Conservation (phyloP, 768 basidiomycete genomes). For the Candolleomyces efflorescens region DNA sequence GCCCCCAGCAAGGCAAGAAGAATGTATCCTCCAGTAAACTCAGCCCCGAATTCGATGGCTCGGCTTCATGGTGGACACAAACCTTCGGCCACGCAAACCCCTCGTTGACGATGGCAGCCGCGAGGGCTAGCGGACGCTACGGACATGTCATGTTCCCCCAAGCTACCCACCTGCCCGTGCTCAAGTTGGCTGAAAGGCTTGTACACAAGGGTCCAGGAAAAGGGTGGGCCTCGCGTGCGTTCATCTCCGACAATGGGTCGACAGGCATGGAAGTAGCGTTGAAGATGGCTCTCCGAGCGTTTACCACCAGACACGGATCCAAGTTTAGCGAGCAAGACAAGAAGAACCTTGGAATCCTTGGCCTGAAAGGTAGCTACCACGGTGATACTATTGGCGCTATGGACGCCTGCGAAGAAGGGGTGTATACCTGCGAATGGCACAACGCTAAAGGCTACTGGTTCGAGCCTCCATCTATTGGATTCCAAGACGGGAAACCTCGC, state of each 20-base stretch:
- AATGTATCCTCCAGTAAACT: conserved; percentile 24
- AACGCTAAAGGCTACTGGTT: conserved; percentile 91
- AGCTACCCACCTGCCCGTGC: conserved; percentile 80
- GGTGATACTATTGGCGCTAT: conserved; percentile 97
- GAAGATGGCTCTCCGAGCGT: conserved; percentile 91
- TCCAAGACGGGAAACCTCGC: conserved; percentile 53
- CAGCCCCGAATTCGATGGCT: conserved; percentile 75
- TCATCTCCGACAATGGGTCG: conserved; percentile 93
- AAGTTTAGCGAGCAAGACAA: conserved; percentile 31
- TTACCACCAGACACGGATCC: conserved; percentile 34
- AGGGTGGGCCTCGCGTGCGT: conserved; percentile 89
- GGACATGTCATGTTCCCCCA: conserved; percentile 97
- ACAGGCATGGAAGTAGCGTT: conserved; percentile 97
- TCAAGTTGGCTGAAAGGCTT: conserved; percentile 77
- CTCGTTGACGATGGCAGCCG: conserved; percentile 78
- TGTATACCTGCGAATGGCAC: conserved; percentile 97
- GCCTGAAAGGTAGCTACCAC: conserved; percentile 91
- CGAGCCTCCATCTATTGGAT: conserved; percentile 76
- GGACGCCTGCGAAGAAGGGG: conserved; percentile 90
- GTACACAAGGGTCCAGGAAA: conserved; percentile 72
- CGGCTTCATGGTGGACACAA: conserved; percentile 99
- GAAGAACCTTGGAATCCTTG: conserved; percentile 70
- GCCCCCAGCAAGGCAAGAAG: conserved; percentile 21
- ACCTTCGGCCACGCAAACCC: conserved; percentile 80
- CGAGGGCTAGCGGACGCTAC: conserved; percentile 86